phyloP scores from a whole-genome alignment of 2,329 filamentous ascomycete genomes.

The Fusarium sp. region DNA sequence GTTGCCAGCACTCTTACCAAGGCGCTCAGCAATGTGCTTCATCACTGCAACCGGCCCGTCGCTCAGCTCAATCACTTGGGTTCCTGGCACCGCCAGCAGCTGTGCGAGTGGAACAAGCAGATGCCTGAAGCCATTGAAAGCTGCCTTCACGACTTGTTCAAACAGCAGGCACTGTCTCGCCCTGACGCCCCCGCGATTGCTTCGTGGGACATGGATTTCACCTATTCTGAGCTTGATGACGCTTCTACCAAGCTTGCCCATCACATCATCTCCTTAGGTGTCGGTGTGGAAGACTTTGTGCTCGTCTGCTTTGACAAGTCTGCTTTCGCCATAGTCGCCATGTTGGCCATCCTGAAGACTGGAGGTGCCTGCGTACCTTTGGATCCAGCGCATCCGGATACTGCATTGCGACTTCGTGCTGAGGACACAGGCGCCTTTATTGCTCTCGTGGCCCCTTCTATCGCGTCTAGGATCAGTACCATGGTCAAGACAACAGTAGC shows the following conservation, averaged over 20 bases:
- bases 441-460: slow-evolving; percentile 22
- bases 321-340: slow-evolving; percentile 19
- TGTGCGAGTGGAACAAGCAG: slow-evolving; percentile 19
- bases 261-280: slow-evolving; percentile 9
- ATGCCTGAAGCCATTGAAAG: slow-evolving; percentile 19
- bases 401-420: slow-evolving; percentile 19
- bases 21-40: slow-evolving; percentile 34
- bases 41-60: slow-evolving; percentile 14
- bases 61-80: slow-evolving; percentile 23
- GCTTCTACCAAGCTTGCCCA: slow-evolving; percentile 27
- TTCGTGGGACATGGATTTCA: slow-evolving; percentile 34
- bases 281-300: slow-evolving; percentile 9
- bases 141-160: slow-evolving; percentile 30
- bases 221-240: slow-evolving; percentile 31
- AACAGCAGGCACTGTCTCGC: not conserved
- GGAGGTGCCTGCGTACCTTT: slow-evolving; percentile 27
- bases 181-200: slow-evolving; percentile 22
- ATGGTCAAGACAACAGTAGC: slow-evolving; percentile 12
- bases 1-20: slow-evolving; percentile 31
- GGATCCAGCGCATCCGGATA: slow-evolving; percentile 35
- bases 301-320: slow-evolving; percentile 37
- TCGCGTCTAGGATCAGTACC: not conserved
- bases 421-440: slow-evolving; percentile 27
- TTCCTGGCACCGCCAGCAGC: not conserved
- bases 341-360: slow-evolving; percentile 34